These are phyloP conservation scores for Raphidocelis subcapitata DNA, from an alignment of 139 green algal species.

Conservation along the genomic window DNA sequence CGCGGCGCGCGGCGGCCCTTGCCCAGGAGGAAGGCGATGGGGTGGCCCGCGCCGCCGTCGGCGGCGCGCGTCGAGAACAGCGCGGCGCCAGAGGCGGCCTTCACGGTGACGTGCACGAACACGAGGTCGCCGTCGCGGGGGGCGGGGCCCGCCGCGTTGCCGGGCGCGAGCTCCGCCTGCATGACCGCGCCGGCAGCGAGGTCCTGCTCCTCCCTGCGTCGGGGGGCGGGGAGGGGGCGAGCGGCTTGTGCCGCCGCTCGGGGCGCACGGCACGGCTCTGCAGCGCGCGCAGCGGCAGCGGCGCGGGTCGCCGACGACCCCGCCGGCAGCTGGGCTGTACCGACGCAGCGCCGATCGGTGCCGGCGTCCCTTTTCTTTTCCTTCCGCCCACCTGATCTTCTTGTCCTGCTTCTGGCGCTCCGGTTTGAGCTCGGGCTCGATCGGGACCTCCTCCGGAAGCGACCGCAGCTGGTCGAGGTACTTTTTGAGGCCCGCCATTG, in stretches of 20 bases:
- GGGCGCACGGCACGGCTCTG: too few relatives aligned
- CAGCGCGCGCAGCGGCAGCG: too few relatives aligned
- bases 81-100: slow-evolving; percentile 37
- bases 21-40: slow-evolving; percentile 63
- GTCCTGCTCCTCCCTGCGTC: slow-evolving; percentile 62
- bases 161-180: slow-evolving; percentile 34
- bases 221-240: too few relatives aligned
- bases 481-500: slow-evolving; percentile 9
- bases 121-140: slow-evolving; percentile 54
- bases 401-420: slow-evolving; percentile 37
- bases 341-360: too few relatives aligned
- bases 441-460: slow-evolving; percentile 24
- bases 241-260: too few relatives aligned
- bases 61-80: slow-evolving; percentile 53
- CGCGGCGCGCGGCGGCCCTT: slow-evolving; percentile 59
- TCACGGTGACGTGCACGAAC: slow-evolving; percentile 51
- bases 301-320: too few relatives aligned
- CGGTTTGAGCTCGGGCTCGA: slow-evolving; percentile 54
- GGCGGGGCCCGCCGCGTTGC: slow-evolving; percentile 28
- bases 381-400: slow-evolving; percentile 33
- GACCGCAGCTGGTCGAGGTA: slow-evolving; percentile 37
- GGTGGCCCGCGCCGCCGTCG: slow-evolving; percentile 60
- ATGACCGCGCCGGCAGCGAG: slow-evolving; percentile 51
- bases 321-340: too few relatives aligned
- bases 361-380: not conserved